Base-by-base conservation (phyloP, 2,329 filamentous ascomycete species). In the Clarireedia hainanense region DNA sequence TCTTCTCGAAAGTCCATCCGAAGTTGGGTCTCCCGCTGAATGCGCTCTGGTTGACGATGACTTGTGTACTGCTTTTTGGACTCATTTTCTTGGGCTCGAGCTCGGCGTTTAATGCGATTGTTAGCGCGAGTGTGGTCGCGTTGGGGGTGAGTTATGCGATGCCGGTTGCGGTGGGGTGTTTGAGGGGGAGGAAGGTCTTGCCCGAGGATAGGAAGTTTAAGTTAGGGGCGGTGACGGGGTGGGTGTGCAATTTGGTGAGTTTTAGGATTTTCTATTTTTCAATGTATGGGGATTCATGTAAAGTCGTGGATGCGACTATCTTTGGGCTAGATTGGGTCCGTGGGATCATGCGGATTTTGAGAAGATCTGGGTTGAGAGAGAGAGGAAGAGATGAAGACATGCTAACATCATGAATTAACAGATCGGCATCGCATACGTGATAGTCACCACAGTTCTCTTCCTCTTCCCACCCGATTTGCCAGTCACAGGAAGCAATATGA, bases 91-190 rank as follows among this genome's bases (percentile, higher is more conserved):
- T 89, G 2, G 84, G 52, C 0, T 88, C 84, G 1, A 75, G 71
- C 56, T 81, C 79, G 57, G 85, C 85, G 0, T 88, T 89, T 70
- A 88, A 86, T 52, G 85, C 85, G 15, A 86, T 89, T 61, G 77
- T 86, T 4, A 81, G 84, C 0, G 80, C 85, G 0, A 86, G 84
- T 0, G 86, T 91, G 0, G 85, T 90, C 6, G 80, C 86, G 1
- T 75, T 91, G 0, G 84, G 85, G 10, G 72, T 91, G 4, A 85
- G 84, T 4, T 91, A 91, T 61, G 86, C 80, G 14, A 87, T 91
- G 30, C 88, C 87, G 0, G 79, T 88, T 42, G 75, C 80, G 0
- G 82, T 91, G 63, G 88, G 91, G 63, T 78, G 83, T 56, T 68
- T 86, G 2, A 79, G 84, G 1, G 84, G 86, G 3, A 77, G 88